Evolutionary conservation across 23 red algal species (phyloP).

Genomic region (Gracilaria domingensis): DNA sequence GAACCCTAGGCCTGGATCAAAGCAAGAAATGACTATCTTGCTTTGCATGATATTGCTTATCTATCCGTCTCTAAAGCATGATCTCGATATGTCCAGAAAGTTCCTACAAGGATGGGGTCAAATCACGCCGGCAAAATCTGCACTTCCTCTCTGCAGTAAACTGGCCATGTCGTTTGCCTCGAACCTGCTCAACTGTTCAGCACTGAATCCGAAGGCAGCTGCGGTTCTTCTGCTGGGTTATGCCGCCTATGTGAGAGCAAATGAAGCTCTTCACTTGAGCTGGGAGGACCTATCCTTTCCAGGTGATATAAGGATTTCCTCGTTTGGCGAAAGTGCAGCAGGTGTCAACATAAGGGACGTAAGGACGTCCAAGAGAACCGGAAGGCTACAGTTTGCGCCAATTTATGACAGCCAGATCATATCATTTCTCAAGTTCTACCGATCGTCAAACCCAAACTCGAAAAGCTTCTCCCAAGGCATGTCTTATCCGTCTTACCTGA

Average conservation of each 20-base stretch:
- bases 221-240: neutral
- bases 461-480: neutral
- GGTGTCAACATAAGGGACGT: conserved; percentile 1
- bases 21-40: conserved; percentile 9
- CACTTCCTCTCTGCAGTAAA: neutral
- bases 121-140: neutral
- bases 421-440: neutral
- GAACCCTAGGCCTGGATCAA: neutral
- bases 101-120: neutral
- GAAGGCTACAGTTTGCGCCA: neutral
- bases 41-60: neutral
- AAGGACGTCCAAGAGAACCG: conserved; percentile 10
- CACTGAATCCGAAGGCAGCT: neutral
- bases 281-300: conserved; percentile 2
- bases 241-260: conserved; percentile 7
- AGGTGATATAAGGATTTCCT: neutral
- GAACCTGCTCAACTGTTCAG: neutral
- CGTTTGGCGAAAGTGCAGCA: neutral
- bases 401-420: neutral
- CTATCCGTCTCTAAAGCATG: neutral
- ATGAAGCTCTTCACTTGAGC: conserved; percentile 3
- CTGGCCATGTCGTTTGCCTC: neutral
- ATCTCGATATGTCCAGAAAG: neutral
- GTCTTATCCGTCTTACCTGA: neutral
- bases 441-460: neutral